A percentile compares a stretch with the other conserved stretches of the same genome.
These are phyloP conservation scores for Exophiala sideris DNA, from an alignment of 2,329 filamentous ascomycete species.

Conservation along the genomic window DNA sequence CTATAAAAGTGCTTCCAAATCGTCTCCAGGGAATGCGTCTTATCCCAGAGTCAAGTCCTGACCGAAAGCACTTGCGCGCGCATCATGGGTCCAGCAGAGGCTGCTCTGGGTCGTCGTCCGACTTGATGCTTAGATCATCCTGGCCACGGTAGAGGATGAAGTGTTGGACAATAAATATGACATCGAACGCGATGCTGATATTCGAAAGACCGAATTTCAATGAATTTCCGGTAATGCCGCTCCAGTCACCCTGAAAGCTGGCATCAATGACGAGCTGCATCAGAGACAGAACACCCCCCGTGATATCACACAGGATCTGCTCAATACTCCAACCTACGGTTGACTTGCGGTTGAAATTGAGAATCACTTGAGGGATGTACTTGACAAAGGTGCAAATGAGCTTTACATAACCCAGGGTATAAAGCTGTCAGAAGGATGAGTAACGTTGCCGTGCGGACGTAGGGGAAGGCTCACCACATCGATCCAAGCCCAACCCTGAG, in stretches of 20 bases:
- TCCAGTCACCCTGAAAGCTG: conserved; percentile 80
- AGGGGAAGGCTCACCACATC: conserved; percentile 52
- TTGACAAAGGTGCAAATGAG: conserved; percentile 84
- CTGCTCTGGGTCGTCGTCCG: conserved; percentile 11
- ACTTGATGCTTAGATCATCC: conserved; percentile 16
- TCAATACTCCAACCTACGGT: conserved; percentile 84
- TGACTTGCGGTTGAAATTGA: conserved; percentile 80
- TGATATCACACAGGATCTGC: conserved; percentile 79
- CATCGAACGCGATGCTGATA: conserved; percentile 79
- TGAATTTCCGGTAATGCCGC: conserved; percentile 83
- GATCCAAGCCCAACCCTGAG: conserved; percentile 59
- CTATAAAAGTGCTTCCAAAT: too few relatives aligned
- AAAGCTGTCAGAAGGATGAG: conserved; percentile 44
- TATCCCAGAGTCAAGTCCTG: too few relatives aligned
- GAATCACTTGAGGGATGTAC: conserved; percentile 80
- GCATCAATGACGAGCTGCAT: conserved; percentile 81
- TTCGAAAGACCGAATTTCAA: conserved; percentile 86
- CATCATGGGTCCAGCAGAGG: conserved; percentile 8
- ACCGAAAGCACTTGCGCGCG: too few relatives aligned
- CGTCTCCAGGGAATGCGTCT: too few relatives aligned
- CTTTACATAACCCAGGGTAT: conserved; percentile 81
- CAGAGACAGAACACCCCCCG: conserved; percentile 77
- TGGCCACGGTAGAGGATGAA: conserved; percentile 67
- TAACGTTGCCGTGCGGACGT: conserved; percentile 35
- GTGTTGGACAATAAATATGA: conserved; percentile 84